Evolutionary conservation across 1,284 basidiomycete genomes (phyloP), one percentile per base, ranked within the genome.

Genomic region (Ustilago cynodontis): DNA sequence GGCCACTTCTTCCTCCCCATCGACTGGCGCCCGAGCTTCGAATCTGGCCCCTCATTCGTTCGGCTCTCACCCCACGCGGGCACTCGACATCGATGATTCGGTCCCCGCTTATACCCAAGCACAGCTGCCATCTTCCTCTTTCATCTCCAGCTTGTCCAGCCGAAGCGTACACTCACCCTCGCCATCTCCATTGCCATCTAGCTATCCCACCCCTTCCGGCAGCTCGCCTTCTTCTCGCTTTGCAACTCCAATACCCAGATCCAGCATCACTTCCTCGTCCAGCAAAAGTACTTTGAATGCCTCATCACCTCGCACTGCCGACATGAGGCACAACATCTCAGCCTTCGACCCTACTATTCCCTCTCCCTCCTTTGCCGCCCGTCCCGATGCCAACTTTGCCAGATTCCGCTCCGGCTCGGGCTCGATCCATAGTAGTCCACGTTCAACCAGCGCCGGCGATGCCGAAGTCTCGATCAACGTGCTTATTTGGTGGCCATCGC

Each of bases 401-500:
- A 51, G 67, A 35, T 56, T 58, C 2, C 74, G 74, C 14, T 77
- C 75, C 14, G 71, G 64, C 11, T 73, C 70, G 7, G 71, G 35
- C 18, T 67, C 67, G 29, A 52, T 67, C 29, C 22, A 59, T 18
- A 53, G 47, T 16, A 18, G 47, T 9, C 29, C 59, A 24, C 65
- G 75, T 26, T 8, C 51, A 37, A 18, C 54, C 11, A 26, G 51
- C 1, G 45, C 53, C 0, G 59, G 58, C 11, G 63, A 78, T 10
- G 69, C 73, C 22, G 62, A 76, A 58, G 62, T 71, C 1, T 63
- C 74, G 1, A 53, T 70, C 39, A 39, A 35, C 22, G 63, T 78
- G 6, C 52, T 55, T 18, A 45, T 78, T 18, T 78, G 77, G 77
- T 65, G 70, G 56, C 69, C 72, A 1, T 59, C 61, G 3, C 59